Evolutionary conservation across 2,329 filamentous ascomycete species (phyloP).

Genomic region (Bipolaris bicolor): DNA sequence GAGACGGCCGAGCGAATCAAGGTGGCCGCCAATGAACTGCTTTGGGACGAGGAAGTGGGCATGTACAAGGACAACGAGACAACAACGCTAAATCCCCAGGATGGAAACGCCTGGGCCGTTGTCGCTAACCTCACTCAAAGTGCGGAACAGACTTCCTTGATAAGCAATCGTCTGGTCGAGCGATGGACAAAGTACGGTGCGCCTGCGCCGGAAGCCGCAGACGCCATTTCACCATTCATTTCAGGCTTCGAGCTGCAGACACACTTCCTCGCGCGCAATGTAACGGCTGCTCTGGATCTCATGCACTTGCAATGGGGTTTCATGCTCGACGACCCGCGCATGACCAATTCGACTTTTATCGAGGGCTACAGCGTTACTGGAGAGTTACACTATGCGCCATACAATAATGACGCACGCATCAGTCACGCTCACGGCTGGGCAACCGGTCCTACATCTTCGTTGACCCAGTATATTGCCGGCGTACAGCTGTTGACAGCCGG

Average conservation of each 20-base stretch:
- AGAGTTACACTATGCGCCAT: constrained; percentile 57
- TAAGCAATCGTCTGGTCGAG: constrained; percentile 41
- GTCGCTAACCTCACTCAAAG: constrained; percentile 48
- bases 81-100: constrained; percentile 57
- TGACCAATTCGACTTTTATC: constrained; percentile 61
- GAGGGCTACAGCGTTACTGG: constrained; percentile 59
- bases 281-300: constrained; percentile 50
- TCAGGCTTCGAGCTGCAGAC: constrained; percentile 56
- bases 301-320: constrained; percentile 60
- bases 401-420: constrained; percentile 56
- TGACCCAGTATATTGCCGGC: constrained; percentile 53
- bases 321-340: constrained; percentile 61
- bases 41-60: constrained; percentile 57
- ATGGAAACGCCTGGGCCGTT: constrained; percentile 54
- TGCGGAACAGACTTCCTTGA: constrained; percentile 34
- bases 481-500: constrained; percentile 49
- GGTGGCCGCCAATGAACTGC: constrained; percentile 54
- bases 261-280: constrained; percentile 52
- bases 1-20: constrained; percentile 52
- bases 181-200: constrained; percentile 56
- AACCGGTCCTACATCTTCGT: constrained; percentile 55
- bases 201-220: constrained; percentile 55
- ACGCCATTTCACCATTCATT: constrained; percentile 57
- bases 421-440: constrained; percentile 60
- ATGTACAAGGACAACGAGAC: constrained; percentile 63